These are phyloP conservation scores for Nicotiana obtusifolia DNA, from an alignment of 257 asterid genomes.

Conservation along the genomic window DNA sequence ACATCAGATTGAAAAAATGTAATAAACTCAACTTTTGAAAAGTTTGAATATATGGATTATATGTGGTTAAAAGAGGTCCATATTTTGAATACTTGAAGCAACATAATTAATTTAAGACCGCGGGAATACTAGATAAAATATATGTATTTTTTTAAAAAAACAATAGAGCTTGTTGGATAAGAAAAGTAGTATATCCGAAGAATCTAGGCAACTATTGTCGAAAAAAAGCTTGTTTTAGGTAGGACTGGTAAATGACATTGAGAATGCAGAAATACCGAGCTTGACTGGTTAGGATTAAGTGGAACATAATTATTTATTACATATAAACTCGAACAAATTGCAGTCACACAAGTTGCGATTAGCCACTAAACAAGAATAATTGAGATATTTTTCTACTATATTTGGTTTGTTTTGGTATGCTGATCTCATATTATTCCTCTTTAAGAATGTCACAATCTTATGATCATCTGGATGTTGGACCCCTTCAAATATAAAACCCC, in stretches of 20 bases:
- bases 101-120: neutral
- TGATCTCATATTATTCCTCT: neutral
- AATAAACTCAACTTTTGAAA: neutral
- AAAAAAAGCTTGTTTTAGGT: too few relatives aligned
- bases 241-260: too few relatives aligned
- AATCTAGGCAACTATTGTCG: neutral
- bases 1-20: neutral
- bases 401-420: neutral
- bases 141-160: too few relatives aligned
- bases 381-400: neutral
- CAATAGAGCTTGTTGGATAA: too few relatives aligned
- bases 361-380: neutral
- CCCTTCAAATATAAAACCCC: neutral
- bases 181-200: neutral
- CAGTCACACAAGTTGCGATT: neutral
- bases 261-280: neutral
- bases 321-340: neutral
- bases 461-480: neutral
- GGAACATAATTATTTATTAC: neutral
- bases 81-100: too few relatives aligned
- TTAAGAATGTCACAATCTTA: neutral
- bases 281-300: neutral
- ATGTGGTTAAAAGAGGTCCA: neutral
- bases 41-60: neutral
- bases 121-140: neutral